A percentile compares a stretch with the other conserved stretches of the same genome.
phyloP scores from a whole-genome alignment of 371 early-diverging fungal genomes.

The Rhizopus microsporus region DNA sequence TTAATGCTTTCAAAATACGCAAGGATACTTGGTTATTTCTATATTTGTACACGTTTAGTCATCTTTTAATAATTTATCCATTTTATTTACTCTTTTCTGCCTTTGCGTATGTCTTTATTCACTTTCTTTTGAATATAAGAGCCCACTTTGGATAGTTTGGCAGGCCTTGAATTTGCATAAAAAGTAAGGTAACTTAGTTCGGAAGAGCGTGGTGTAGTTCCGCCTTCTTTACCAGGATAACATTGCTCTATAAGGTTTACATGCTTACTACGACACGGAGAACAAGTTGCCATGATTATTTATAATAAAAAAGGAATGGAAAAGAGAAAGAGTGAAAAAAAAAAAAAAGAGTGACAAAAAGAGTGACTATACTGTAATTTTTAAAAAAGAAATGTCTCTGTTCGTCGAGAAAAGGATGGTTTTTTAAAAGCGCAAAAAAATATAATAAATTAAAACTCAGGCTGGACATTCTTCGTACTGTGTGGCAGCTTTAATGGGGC shows the following conservation, averaged over 20 bases:
- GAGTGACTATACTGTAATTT: too few relatives aligned
- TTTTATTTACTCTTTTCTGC: conserved; percentile 55
- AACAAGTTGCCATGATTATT: background rate
- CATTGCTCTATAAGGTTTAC: conserved; percentile 86
- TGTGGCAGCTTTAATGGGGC: too few relatives aligned
- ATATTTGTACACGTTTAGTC: conserved; percentile 3
- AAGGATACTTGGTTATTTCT: conserved; percentile 55
- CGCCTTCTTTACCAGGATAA: conserved; percentile 78
- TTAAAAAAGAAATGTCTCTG: too few relatives aligned
- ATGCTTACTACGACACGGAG: conserved; percentile 67
- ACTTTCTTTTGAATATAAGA: conserved; percentile 75
- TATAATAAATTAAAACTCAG: too few relatives aligned
- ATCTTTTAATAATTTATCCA: background rate
- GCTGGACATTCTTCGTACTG: too few relatives aligned
- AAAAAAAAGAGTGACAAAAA: too few relatives aligned
- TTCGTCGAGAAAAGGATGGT: too few relatives aligned
- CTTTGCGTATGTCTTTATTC: conserved; percentile 63
- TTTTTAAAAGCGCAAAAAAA: too few relatives aligned
- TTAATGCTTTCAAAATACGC: conserved; percentile 70
- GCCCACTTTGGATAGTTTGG: conserved; percentile 91
- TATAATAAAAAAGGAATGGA: too few relatives aligned
- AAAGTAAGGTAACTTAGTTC: conserved; percentile 87
- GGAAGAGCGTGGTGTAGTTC: conserved; percentile 74
- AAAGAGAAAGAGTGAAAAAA: too few relatives aligned
- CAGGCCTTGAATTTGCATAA: conserved; percentile 87